Conservation (phyloP, 345 rosid species). For the Moricandia moricandioides region DNA sequence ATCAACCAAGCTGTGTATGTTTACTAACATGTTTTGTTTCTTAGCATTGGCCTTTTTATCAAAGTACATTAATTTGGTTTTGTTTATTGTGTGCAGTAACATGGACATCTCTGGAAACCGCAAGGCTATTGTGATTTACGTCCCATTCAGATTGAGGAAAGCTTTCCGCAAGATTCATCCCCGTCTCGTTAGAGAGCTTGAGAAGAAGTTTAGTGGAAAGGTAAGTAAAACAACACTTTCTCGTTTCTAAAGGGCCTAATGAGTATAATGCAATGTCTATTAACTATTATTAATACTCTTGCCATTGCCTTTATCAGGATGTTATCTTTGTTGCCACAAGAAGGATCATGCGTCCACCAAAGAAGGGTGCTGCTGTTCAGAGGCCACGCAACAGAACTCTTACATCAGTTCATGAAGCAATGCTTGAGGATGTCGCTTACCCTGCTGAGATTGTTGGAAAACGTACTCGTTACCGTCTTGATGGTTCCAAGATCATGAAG, state of each 20-base stretch:
- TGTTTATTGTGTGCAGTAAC: slow-evolving; percentile 43
- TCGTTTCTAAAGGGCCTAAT: neutral
- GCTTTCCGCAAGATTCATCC: slow-evolving; percentile 80
- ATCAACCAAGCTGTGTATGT: slow-evolving; percentile 75
- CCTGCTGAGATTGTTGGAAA: slow-evolving; percentile 96
- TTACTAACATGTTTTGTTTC: slow-evolving; percentile 27
- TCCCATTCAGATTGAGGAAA: slow-evolving; percentile 87
- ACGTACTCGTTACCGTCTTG: slow-evolving; percentile 66
- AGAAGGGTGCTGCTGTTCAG: slow-evolving; percentile 92
- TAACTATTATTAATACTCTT: neutral
- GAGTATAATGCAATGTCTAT: neutral
- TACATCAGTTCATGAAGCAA: slow-evolving; percentile 79
- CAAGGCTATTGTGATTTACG: slow-evolving; percentile 83
- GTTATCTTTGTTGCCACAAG: slow-evolving; percentile 71
- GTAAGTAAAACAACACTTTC: slow-evolving; percentile 41
- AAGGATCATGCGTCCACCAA: slow-evolving; percentile 82
- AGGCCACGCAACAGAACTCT: slow-evolving; percentile 84
- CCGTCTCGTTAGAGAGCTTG: slow-evolving; percentile 89
- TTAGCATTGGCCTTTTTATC: neutral
- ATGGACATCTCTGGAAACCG: slow-evolving; percentile 77
- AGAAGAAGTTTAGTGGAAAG: slow-evolving; percentile 96
- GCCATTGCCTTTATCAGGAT: slow-evolving; percentile 53
- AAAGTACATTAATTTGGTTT: too few species aligned
- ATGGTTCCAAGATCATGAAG: slow-evolving; percentile 83
- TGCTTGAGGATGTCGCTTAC: slow-evolving; percentile 75